A percentile compares a stretch with the other conserved stretches of the same genome.
These are phyloP conservation scores for Neolentinus lepideus DNA, from an alignment of 1,284 basidiomycete species.

Conservation along the genomic window DNA sequence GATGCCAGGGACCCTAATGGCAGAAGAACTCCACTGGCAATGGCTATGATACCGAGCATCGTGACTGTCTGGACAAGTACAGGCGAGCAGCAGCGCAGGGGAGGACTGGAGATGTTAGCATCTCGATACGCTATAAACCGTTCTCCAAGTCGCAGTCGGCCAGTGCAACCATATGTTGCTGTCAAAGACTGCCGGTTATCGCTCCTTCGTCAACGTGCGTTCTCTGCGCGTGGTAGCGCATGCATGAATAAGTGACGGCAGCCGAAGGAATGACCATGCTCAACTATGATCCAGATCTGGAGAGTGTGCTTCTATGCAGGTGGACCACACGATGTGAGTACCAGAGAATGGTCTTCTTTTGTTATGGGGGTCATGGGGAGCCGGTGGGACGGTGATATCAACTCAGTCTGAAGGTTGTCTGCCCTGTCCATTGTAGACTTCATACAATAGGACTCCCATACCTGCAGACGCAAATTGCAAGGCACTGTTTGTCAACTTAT, in stretches of 20 bases:
- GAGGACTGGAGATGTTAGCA: background rate
- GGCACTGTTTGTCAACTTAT: too few relatives aligned
- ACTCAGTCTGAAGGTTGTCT: too few relatives aligned
- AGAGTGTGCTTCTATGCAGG: background rate
- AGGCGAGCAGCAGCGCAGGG: background rate
- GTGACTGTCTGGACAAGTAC: background rate
- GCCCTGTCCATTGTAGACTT: too few relatives aligned
- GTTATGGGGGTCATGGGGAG: background rate
- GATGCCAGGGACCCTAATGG: conserved; percentile 10
- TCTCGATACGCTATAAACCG: background rate
- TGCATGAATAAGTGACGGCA: background rate
- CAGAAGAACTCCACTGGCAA: conserved; percentile 12
- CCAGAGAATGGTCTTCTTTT: background rate
- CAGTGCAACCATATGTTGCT: background rate
- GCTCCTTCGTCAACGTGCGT: background rate
- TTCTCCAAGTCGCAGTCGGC: background rate
- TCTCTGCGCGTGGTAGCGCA: background rate
- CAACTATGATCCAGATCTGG: background rate
- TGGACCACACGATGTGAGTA: background rate
- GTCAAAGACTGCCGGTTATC: background rate
- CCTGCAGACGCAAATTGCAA: too few relatives aligned
- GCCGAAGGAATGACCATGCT: background rate
- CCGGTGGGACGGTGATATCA: background rate
- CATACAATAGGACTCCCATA: too few relatives aligned
- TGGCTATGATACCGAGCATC: conserved; percentile 7